These are phyloP conservation scores for Euryodendron excelsum DNA, from an alignment of 148 eudicot species.

Conservation along the genomic window DNA sequence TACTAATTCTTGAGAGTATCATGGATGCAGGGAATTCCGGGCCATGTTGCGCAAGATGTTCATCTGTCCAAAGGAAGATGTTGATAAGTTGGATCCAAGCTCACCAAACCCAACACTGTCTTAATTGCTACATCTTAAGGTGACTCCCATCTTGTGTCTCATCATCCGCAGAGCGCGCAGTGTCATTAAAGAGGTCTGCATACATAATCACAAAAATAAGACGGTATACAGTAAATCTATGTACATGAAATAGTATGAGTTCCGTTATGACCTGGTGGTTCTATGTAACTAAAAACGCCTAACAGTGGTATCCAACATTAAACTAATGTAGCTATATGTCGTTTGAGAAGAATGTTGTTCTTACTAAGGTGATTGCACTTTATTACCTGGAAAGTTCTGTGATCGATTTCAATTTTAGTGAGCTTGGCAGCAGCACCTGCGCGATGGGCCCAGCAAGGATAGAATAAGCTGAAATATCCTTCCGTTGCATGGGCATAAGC, in stretches of 20 bases:
- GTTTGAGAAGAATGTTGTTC: too few relatives aligned
- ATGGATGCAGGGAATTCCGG: constrained; percentile 16
- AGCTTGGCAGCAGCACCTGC: too few relatives aligned
- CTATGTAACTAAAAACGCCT: not conserved
- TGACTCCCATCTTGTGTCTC: not conserved
- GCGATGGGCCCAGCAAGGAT: too few relatives aligned
- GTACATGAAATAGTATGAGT: not conserved
- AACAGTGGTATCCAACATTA: not conserved
- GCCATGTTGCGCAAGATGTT: constrained; percentile 18
- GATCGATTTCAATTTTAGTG: too few relatives aligned
- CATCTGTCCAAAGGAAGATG: constrained; percentile 21
- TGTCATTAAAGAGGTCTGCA: not conserved
- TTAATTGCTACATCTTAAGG: not conserved
- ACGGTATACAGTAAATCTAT: not conserved
- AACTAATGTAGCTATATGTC: not conserved
- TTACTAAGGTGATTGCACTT: too few relatives aligned
- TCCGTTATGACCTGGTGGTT: not conserved
- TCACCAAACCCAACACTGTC: not conserved
- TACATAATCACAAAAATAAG: not conserved
- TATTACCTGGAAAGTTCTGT: too few relatives aligned
- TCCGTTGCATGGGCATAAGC: too few relatives aligned
- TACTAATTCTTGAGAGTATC: not conserved
- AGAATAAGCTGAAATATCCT: too few relatives aligned
- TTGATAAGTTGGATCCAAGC: constrained; percentile 9
- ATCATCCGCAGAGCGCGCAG: not conserved